Evolutionary conservation across 2,329 filamentous ascomycete species (phyloP).

Genomic region (Lecanicillium sp.): DNA sequence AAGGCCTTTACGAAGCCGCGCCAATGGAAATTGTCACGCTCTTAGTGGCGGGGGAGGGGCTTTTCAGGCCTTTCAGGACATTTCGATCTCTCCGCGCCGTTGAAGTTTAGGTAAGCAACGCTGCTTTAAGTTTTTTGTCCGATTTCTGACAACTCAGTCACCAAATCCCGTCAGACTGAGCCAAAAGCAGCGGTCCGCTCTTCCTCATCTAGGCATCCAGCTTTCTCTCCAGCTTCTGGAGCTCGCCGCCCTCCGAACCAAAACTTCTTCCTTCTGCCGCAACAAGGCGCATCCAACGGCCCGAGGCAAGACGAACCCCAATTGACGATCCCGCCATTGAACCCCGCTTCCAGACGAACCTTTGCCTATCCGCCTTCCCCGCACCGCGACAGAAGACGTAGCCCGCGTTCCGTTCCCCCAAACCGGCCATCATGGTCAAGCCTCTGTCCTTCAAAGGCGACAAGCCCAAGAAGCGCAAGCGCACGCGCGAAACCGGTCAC

Average conservation of each 20-base stretch:
- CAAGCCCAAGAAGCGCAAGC: constrained; percentile 89
- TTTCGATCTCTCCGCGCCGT: neutral
- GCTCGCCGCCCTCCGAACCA: constrained; percentile 28
- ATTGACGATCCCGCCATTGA: neutral
- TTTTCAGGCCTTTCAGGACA: neutral
- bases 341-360: neutral
- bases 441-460: constrained; percentile 94
- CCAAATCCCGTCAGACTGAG: too few relatives aligned
- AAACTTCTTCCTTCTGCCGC: constrained; percentile 5
- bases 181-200: neutral
- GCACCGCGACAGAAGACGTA: neutral
- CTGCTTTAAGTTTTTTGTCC: too few relatives aligned
- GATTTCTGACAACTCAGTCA: too few relatives aligned
- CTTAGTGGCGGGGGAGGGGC: constrained; percentile 12
- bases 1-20: neutral
- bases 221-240: constrained; percentile 20
- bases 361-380: neutral
- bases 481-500: constrained; percentile 50
- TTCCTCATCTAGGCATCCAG: neutral
- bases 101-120: neutral
- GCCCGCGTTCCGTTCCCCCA: neutral
- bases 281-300: constrained; percentile 3
- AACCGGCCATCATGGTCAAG: constrained; percentile 62
- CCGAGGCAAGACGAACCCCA: neutral
- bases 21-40: neutral